Base-by-base conservation (phyloP, 2,329 filamentous ascomycete species). In the Pseudogymnoascus sp. region DNA sequence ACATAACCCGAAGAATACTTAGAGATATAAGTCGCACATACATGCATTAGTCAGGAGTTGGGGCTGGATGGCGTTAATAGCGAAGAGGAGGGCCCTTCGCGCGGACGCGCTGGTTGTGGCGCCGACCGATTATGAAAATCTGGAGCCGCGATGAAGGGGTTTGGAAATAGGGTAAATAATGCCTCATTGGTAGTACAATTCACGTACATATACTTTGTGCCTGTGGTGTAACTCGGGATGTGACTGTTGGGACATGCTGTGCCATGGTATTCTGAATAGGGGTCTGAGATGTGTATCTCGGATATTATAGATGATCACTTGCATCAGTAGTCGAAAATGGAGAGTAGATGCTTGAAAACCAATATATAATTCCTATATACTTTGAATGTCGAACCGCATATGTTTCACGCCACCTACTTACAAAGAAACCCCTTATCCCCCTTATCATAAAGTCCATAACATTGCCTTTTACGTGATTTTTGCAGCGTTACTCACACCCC, bases 81-180 rank as follows among this genome's bases (percentile, higher is more conserved):
- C 50, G 50, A 56, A 33, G 46, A 56, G 46, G 26, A 33, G n/a
- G 50, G 16, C 50, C 50, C n/a, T 56, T 56, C 10, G 50, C 50
- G 50, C 50, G 50, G 50, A 56, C 8, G 50, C 50, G 50, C 50
- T 56, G 50, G 50, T 33, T 56, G 50, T 56, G 50, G 50, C 50
- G 50, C 50, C 50, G 46, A 28, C 50, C 50, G 50, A 33, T 33
- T 56, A 56, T 56, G 50, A 56, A 33, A n/a, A n/a, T 53, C 14
- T 26, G 19, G 46, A 53, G 50, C 16, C n/a, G 50, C 8, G 50
- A 33, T 33, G 50, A 33, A 56, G 26, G 50, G 50, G 28, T 33
- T 56, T 56, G 50, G 50, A 56, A 33, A 56, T 56, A 56, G n/a
- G 50, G 50, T 56, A 33, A 56, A 28, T 56, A 56, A 56, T 56